Base-by-base conservation (phyloP, 352 stramenopile genomes). In the Lagenidium giganteum region DNA sequence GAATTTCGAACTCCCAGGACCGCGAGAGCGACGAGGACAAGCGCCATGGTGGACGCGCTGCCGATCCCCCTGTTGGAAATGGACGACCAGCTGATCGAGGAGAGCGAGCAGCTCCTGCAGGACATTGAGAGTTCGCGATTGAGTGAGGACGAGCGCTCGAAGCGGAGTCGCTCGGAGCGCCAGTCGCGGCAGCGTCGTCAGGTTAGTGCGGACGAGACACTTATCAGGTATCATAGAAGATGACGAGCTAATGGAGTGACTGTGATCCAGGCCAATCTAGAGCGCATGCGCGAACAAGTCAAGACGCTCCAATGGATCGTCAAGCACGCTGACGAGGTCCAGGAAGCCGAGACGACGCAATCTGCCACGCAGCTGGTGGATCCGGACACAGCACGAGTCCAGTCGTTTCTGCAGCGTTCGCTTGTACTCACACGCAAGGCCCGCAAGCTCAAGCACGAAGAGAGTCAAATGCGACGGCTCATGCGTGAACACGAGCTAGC, bases 401-500 rank as follows among this genome's bases (percentile, higher is more conserved):
- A 41, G 32, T 25, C 34, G 33, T 51, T 45, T 25, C 34, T 61
- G 8, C 33, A 33, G 28, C 42, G 43, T 22, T 36, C 46, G 18
- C 8, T 48, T 3, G 46, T 47, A 23, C 18, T 61, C 8, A n/a
- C 14, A 3, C 45, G 46, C 22, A 25, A 61, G 29, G 13, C 31
- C 9, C 21, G n/a, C 16, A 31, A 30, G 21, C 53, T 61, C 13
- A 30, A 61, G 35, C 12, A 40, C 2, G 31, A 61, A 37, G 34
- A 35, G 28, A 26, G 41, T 14, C 53, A 61, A 26, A 36, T 61
- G 27, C 40, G 45, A 31, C 29, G 38, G 13, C 33, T 51, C 8
- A 26, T 61, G 40, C 52, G 52, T 20, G 52, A 61, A 30, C 52
- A 61, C 39, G 45, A 54, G 45, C 34, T 55, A 12, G 33, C 45